phyloP scores from a whole-genome alignment of 2,329 filamentous ascomycete genomes.

The Hypoxylon sp. region DNA sequence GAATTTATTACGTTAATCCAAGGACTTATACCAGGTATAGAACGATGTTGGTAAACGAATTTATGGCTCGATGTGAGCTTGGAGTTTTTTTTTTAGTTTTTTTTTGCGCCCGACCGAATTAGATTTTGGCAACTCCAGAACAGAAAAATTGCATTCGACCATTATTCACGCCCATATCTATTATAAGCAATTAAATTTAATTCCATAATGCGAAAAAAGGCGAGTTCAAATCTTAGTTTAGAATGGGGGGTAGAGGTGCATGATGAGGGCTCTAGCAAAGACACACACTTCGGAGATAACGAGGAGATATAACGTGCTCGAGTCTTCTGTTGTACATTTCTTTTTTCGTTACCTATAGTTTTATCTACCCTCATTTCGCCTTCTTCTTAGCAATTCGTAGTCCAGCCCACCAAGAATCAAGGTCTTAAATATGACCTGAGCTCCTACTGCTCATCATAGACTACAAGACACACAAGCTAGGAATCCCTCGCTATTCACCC shows the following conservation, averaged over 20 bases:
- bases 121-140: too few relatives aligned
- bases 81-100: too few relatives aligned
- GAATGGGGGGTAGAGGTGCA: neutral
- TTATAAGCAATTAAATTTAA: neutral
- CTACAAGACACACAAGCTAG: neutral
- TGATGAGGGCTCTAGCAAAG: too few relatives aligned
- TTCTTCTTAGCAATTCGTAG: slow-evolving; percentile 1
- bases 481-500: neutral
- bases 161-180: neutral
- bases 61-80: too few relatives aligned
- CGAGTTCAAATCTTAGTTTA: too few relatives aligned
- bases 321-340: slow-evolving; percentile 24
- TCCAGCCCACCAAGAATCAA: neutral
- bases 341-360: slow-evolving; percentile 24
- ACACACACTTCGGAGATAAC: too few relatives aligned
- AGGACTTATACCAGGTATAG: neutral
- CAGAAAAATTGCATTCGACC: too few relatives aligned
- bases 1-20: neutral
- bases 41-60: neutral
- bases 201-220: neutral
- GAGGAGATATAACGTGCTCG: neutral
- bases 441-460: neutral
- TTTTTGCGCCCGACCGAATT: too few relatives aligned
- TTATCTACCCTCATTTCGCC: slow-evolving; percentile 22
- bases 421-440: neutral